These are phyloP conservation scores for Linum lewisii DNA, from an alignment of 345 rosid species.

Conservation along the genomic window DNA sequence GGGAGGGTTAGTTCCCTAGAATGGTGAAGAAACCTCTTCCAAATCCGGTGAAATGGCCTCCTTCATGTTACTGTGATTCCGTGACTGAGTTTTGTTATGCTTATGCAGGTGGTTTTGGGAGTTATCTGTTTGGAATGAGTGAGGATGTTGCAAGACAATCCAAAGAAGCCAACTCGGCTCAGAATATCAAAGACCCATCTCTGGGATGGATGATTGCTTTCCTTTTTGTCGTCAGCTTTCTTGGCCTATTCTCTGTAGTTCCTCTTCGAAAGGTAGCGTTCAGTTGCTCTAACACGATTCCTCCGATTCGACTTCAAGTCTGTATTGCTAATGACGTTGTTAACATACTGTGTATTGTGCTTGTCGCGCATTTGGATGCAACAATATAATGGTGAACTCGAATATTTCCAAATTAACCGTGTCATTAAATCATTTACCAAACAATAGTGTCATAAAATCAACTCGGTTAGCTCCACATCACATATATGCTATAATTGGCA, in stretches of 20 bases:
- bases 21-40: not conserved
- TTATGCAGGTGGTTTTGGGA: constrained; percentile 25
- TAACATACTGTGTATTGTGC: not conserved
- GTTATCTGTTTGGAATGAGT: constrained; percentile 28
- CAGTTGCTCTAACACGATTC: not conserved
- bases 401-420: not conserved
- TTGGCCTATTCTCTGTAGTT: constrained; percentile 28
- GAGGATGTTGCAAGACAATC: constrained; percentile 18
- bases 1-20: too few relatives aligned
- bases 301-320: not conserved
- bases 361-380: not conserved
- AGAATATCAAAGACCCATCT: constrained; percentile 16
- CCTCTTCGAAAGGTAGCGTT: constrained; percentile 22
- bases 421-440: too few relatives aligned
- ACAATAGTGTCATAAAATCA: not conserved
- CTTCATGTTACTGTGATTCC: not conserved
- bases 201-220: constrained; percentile 28
- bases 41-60: not conserved
- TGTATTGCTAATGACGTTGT: not conserved
- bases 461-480: not conserved
- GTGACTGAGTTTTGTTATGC: not conserved
- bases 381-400: not conserved
- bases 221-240: constrained; percentile 25
- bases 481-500: not conserved
- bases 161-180: not conserved